Evolutionary conservation across 306 rosid species (phyloP), one percentile per base, ranked within the genome.

Genomic region (Albizia julibrissin): DNA sequence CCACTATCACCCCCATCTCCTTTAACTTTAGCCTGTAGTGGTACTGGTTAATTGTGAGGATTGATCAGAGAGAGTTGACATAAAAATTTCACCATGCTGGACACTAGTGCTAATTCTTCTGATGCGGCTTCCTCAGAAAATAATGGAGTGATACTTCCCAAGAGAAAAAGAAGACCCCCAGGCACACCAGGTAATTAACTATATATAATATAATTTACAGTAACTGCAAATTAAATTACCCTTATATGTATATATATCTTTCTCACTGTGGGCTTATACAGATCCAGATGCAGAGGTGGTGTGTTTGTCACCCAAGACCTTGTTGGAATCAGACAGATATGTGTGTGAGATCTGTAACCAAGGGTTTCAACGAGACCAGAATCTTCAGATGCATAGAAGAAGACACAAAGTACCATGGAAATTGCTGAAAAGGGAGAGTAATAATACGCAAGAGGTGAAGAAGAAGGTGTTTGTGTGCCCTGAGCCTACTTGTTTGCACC

Each of bases 301-400:
- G 83, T 92, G 98, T 31, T 79, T 95, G 3, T 95, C 99, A 3
- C 98, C 99, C 1, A 93, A 90, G 65, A 95, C 98, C 11, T 66
- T 95, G 26, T 18, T 95, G 66, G 99, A 95, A 85, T 95, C 98
- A 6, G 98, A 93, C 76, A 84, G 94, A 10, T 95, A 95, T 46
- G 97, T 95, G 26, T 95, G 99, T 70, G 99, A 95, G 97, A 95
- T 95, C 97, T 95, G 99, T 85, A 93, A 92, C 86, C 97, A 93
- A 70, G 99, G 98, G 70, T 95, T 95, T 33, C 98, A 95, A 78
- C 87, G 99, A 37, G 99, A 95, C 87, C 99, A 95, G 88, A 95
- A 95, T 77, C 98, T 95, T 1, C 99, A 95, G 92, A 95, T 95
- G 99, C 99, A 95, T 72, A 78, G 98, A 50, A 66, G 99, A 16